Evolutionary conservation across 768 basidiomycete species (phyloP).

Genomic region (Lentinula sp.): DNA sequence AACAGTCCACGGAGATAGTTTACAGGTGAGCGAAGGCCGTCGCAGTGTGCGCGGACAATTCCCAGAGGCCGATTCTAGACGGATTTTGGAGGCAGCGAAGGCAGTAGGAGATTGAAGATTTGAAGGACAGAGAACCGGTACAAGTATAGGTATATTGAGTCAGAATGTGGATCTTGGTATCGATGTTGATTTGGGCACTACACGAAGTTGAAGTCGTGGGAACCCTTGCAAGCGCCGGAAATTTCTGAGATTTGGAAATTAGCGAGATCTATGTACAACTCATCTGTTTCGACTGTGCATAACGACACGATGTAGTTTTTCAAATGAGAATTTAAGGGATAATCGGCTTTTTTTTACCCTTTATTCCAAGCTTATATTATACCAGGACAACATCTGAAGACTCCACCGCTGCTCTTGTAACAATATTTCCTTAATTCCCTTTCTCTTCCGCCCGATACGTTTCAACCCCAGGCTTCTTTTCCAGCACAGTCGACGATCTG

Average conservation of each 20-base stretch:
- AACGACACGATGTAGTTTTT: background rate
- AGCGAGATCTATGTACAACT: background rate
- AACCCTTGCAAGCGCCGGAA: background rate
- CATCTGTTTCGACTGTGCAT: background rate
- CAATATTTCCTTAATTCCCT: background rate
- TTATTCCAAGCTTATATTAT: background rate
- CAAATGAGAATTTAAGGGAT: background rate
- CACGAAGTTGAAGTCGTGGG: background rate
- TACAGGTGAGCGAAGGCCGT: background rate
- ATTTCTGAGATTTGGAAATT: background rate
- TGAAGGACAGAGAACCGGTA: background rate
- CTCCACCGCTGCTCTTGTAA: background rate
- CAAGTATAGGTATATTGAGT: background rate
- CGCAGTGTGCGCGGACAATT: background rate
- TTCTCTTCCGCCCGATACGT: background rate
- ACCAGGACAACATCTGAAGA: background rate
- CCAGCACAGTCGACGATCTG: slow-evolving; percentile 5
- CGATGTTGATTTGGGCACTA: background rate
- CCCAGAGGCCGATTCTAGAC: background rate
- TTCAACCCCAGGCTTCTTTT: background rate
- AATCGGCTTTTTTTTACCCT: background rate
- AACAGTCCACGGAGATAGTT: background rate
- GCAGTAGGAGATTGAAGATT: background rate
- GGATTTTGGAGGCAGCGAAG: background rate
- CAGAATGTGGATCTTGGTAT: background rate